Conservation (phyloP, 2,329 filamentous ascomycete species). For the Ceratocystis smalleyi region DNA sequence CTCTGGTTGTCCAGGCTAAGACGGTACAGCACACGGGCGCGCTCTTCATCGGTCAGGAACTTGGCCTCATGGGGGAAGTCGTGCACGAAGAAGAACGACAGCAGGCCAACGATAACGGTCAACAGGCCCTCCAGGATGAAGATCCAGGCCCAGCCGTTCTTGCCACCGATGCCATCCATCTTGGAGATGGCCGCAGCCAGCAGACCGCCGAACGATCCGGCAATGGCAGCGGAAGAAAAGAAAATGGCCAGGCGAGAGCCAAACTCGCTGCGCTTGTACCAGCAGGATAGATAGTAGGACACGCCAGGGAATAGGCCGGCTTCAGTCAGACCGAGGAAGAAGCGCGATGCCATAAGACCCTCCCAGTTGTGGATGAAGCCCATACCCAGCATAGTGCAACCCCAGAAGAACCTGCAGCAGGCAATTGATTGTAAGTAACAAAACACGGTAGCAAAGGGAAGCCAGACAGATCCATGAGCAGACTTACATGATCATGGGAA, state of each 20-base stretch:
- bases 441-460: conserved; percentile 1
- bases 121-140: conserved; percentile 55
- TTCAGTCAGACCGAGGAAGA: conserved; percentile 60
- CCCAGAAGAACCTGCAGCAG: conserved; percentile 43
- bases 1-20: conserved; percentile 57
- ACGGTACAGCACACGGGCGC: conserved; percentile 54
- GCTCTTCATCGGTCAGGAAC: conserved; percentile 57
- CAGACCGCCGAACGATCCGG: conserved; percentile 62
- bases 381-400: conserved; percentile 52
- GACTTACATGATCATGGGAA: conserved; percentile 63
- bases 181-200: conserved; percentile 55
- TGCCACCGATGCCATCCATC: conserved; percentile 48
- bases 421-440: conserved; percentile 12
- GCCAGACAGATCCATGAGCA: too few species aligned
- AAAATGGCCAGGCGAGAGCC: conserved; percentile 68
- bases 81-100: conserved; percentile 63
- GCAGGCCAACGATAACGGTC: conserved; percentile 51
- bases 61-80: conserved; percentile 66
- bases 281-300: conserved; percentile 68
- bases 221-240: conserved; percentile 67
- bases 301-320: conserved; percentile 63
- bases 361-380: conserved; percentile 49
- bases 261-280: conserved; percentile 68
- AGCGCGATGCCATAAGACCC: conserved; percentile 49
- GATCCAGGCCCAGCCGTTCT: conserved; percentile 48